Conservation (phyloP, 2,329 filamentous ascomycete species). For the Trichoderma brevicompactum region DNA sequence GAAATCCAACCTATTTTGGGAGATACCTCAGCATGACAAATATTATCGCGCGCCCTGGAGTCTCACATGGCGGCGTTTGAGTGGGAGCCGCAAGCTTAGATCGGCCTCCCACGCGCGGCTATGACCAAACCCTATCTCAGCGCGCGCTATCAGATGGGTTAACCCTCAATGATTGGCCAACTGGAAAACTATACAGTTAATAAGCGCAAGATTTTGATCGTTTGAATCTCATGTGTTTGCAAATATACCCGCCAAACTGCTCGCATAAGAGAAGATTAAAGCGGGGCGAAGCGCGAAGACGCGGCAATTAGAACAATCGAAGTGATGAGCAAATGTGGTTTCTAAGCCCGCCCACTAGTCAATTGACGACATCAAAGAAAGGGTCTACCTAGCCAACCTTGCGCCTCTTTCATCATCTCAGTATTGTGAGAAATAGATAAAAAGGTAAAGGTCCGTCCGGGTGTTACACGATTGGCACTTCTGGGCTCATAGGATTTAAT, state of each 20-base stretch:
- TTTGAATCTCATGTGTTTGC: not conserved
- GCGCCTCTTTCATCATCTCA: not conserved
- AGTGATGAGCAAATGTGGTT: not conserved
- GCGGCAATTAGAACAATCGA: conserved; percentile 3
- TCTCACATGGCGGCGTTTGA: not conserved
- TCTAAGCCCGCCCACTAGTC: not conserved
- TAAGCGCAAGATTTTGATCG: conserved; percentile 1
- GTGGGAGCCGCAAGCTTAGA: conserved; percentile 14
- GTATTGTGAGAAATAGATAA: not conserved
- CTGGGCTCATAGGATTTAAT: conserved; percentile 19
- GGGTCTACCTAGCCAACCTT: not conserved
- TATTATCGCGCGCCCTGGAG: not conserved
- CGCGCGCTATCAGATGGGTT: not conserved
- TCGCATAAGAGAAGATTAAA: not conserved
- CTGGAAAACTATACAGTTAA: not conserved
- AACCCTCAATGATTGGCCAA: conserved; percentile 4
- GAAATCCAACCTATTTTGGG: no score
- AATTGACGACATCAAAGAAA: not conserved
- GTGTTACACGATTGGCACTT: not conserved
- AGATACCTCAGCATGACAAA: conserved; percentile 1
- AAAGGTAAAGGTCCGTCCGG: not conserved
- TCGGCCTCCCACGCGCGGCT: conserved; percentile 37
- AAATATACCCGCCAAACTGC: not conserved
- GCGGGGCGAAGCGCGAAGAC: conserved; percentile 1
- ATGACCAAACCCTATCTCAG: conserved; percentile 34